phyloP scores from a whole-genome alignment of 2,329 filamentous ascomycete species.

The Pestalotiopsis sp. region DNA sequence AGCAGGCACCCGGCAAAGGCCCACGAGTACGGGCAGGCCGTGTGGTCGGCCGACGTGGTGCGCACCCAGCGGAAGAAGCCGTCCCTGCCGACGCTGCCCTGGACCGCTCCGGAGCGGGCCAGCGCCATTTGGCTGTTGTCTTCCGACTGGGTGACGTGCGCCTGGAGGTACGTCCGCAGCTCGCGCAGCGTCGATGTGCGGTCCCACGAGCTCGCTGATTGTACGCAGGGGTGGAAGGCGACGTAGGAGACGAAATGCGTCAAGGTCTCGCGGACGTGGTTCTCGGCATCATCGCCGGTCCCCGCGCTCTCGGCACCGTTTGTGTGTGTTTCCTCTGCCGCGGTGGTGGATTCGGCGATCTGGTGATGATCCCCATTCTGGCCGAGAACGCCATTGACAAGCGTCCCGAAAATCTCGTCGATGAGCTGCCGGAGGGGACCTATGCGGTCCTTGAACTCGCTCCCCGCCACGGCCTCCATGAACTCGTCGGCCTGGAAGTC shows the following conservation, averaged over 20 bases:
- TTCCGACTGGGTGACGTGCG: too few species aligned
- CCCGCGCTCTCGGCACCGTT: not conserved
- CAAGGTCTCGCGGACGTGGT: slow-evolving; percentile 18
- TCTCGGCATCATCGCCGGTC: not conserved
- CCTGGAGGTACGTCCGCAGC: too few species aligned
- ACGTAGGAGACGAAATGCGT: slow-evolving; percentile 20
- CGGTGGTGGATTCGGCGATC: too few species aligned
- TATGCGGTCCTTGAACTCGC: not conserved
- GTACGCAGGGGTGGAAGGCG: slow-evolving; percentile 18
- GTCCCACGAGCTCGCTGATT: slow-evolving; percentile 14
- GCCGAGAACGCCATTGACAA: too few species aligned
- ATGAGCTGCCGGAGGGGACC: not conserved
- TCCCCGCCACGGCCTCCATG: slow-evolving; percentile 23
- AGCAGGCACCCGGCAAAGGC: slow-evolving; percentile 21
- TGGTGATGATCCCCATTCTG: too few species aligned
- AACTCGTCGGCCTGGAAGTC: slow-evolving; percentile 25
- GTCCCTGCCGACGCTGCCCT: not conserved
- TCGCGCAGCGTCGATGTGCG: too few species aligned
- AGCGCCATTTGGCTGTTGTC: too few species aligned
- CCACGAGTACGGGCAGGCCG: slow-evolving; percentile 21
- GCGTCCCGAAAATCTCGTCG: not conserved
- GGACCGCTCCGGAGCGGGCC: too few species aligned
- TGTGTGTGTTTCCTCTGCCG: too few species aligned
- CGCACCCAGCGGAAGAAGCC: slow-evolving; percentile 23
- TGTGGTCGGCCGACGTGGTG: slow-evolving; percentile 21